Evolutionary conservation across 257 asterid species (phyloP), one percentile per base, ranked within the genome.

Genomic region (Thymus mandschuricus): DNA sequence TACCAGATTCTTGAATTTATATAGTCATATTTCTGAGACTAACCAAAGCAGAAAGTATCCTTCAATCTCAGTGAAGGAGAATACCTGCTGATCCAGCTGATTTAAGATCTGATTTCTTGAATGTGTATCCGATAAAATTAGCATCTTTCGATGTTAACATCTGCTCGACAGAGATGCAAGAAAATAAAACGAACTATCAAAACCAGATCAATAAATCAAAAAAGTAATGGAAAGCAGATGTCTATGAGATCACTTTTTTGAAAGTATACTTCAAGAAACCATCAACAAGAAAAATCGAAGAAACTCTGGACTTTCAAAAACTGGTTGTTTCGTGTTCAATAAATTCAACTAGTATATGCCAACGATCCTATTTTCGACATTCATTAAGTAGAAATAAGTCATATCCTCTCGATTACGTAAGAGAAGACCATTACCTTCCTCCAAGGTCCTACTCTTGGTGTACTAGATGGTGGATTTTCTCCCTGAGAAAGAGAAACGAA

Each of bases 371-470:
- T 6, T 30, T 64, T 64, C 29, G 29, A 1, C 67, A 9, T 41
- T 8, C 33, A 3, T 0, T 1, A 45, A 41, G 9, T 2, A 38
- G 34, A 61, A 9, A 62, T 62, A 40, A 21, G 2, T 7, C 9
- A 41, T 1, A 62, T 8, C 50, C 38, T 41, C 35, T 62, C 35
- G 28, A 62, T 41, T 41, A 67, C 12, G 66, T 60, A 40, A 75
- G 35, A 45, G 28, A 33, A 58, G 35, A 33, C 40, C 33, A 59
- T 79, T 84, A 94, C 99, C 97, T 94, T 94, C 70, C 99, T 86
- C 99, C 99, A 94, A 12, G 97, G 97, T 77, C 99, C 99, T 2
- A 94, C 96, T 83, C 84, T 80, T 72, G 99, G 96, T 34, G 79
- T 65, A 29, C 82, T 57, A 2, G 90, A 91, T 21, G 90, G 88